Conservation (phyloP, 2,329 filamentous ascomycete genomes). For the Alternaria panax region DNA sequence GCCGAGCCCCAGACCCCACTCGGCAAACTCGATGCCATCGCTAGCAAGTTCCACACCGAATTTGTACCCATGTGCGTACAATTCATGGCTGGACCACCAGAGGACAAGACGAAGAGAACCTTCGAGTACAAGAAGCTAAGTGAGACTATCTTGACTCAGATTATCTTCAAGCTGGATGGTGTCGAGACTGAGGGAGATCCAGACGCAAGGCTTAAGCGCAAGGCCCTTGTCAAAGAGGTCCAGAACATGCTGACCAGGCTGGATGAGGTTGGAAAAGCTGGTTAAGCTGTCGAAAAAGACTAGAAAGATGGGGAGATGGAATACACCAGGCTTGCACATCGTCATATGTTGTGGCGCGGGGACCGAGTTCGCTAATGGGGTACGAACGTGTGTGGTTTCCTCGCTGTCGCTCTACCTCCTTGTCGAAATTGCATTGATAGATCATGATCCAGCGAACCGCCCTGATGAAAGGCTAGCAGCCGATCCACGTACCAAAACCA, state of each 20-base stretch:
- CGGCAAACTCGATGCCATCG: conserved; percentile 72
- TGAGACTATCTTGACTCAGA: conserved; percentile 78
- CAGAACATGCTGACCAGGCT: conserved; percentile 71
- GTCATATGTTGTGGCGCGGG: background rate
- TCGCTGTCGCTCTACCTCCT: background rate
- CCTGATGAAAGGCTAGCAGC: background rate
- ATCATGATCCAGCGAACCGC: background rate
- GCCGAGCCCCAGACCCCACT: conserved; percentile 42
- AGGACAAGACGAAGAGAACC: conserved; percentile 66
- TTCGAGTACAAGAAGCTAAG: conserved; percentile 78
- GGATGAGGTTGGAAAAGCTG: conserved; percentile 58
- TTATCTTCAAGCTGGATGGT: conserved; percentile 77
- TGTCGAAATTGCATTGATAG: conserved; percentile 1
- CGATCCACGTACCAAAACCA: background rate
- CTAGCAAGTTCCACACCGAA: conserved; percentile 67
- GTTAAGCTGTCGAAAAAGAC: conserved; percentile 7
- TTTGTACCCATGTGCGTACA: conserved; percentile 71
- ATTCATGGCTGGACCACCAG: conserved; percentile 69
- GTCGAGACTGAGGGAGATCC: conserved; percentile 75
- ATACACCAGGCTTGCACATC: background rate
- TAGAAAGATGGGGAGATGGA: background rate
- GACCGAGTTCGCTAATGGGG: background rate
- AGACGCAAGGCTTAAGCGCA: conserved; percentile 70
- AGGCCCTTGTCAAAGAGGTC: conserved; percentile 75
- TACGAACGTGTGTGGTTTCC: background rate